Evolutionary conservation across 805 yeast genomes (phyloP).

Genomic region (Metschnikowia aberdeeniae): DNA sequence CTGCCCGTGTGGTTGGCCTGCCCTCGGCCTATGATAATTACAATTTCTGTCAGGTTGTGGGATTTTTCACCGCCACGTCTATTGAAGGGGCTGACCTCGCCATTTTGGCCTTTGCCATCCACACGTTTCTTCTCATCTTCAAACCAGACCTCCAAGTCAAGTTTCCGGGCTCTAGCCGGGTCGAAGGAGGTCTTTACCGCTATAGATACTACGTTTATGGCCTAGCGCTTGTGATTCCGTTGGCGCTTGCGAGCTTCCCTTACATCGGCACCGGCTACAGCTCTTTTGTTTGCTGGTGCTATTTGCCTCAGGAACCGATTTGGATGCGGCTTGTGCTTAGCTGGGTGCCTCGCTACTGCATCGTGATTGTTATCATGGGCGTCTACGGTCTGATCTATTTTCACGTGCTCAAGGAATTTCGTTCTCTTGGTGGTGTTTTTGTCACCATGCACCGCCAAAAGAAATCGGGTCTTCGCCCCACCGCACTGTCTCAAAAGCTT

Average conservation of each 20-base stretch:
- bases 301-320: constrained; percentile 63
- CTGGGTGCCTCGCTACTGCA: constrained; percentile 77
- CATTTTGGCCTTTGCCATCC: constrained; percentile 76
- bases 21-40: constrained; percentile 43
- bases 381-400: constrained; percentile 69
- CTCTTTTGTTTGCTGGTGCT: constrained; percentile 72
- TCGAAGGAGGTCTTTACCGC: constrained; percentile 71
- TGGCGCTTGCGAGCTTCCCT: constrained; percentile 66
- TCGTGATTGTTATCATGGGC: constrained; percentile 56
- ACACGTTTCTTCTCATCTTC: constrained; percentile 71
- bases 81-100: constrained; percentile 87
- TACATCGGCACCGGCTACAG: constrained; percentile 58
- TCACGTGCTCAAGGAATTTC: constrained; percentile 64
- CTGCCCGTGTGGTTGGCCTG: constrained; percentile 49
- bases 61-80: constrained; percentile 75
- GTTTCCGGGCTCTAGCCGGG: constrained; percentile 34
- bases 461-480: constrained; percentile 10
- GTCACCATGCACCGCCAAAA: constrained; percentile 25
- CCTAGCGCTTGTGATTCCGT: constrained; percentile 56
- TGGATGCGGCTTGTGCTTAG: constrained; percentile 73
- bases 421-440: constrained; percentile 47
- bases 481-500: constrained; percentile 21
- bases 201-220: constrained; percentile 57
- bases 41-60: constrained; percentile 59
- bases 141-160: constrained; percentile 47